Conservation (phyloP, 352 stramenopile species). For the Bremia lactucae region DNA sequence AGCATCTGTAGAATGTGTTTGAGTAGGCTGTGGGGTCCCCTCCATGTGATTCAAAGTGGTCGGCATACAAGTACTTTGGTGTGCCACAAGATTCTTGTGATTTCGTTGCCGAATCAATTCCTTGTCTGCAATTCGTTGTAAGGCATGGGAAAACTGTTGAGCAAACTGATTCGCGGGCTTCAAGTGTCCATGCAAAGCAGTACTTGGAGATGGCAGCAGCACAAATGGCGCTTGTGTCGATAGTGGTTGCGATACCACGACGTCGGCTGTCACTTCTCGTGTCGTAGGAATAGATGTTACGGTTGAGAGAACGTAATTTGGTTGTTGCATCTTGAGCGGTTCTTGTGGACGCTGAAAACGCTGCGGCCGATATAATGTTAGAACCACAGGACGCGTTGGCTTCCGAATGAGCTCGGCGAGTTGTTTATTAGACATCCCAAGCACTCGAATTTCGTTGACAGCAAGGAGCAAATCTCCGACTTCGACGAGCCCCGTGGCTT, state of each 20-base stretch:
- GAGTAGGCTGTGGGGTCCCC: too few relatives aligned
- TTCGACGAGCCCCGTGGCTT: constrained; percentile 37
- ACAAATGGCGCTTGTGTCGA: not conserved
- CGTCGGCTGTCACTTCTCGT: not conserved
- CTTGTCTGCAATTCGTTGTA: constrained; percentile 3
- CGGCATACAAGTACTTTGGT: too few relatives aligned
- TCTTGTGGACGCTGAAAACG: constrained; percentile 1
- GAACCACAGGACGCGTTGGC: constrained; percentile 27
- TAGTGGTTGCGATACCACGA: not conserved
- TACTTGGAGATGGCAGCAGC: too few relatives aligned
- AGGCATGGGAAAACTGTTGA: constrained; percentile 8
- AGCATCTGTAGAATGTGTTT: too few relatives aligned
- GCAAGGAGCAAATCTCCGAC: constrained; percentile 46
- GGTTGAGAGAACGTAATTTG: not conserved
- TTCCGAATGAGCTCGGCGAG: constrained; percentile 44
- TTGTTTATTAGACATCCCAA: constrained; percentile 27
- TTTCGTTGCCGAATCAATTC: constrained; percentile 12
- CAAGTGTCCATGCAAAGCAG: too few relatives aligned
- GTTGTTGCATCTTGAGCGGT: constrained; percentile 1
- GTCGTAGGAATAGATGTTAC: not conserved
- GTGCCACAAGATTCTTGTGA: constrained; percentile 7
- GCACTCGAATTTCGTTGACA: constrained; percentile 24
- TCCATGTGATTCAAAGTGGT: too few relatives aligned
- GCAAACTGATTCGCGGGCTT: constrained; percentile 1
- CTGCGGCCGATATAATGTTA: constrained; percentile 32